phyloP scores from a whole-genome alignment of 257 asterid species.

The Capsicum rhomboideum region DNA sequence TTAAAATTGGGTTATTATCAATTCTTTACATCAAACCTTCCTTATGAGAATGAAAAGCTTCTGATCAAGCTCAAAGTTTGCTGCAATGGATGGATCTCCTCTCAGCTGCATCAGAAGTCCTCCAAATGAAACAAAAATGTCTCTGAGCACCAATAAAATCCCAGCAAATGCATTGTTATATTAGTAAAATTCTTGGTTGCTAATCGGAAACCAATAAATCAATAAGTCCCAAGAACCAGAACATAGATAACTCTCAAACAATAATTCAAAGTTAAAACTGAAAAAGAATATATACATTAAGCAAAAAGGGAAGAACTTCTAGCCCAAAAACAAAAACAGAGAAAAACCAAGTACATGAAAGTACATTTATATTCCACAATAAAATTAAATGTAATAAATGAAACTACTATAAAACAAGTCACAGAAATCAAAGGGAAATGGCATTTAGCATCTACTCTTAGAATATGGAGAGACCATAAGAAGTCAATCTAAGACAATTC shows the following conservation, averaged over 20 bases:
- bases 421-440: not conserved
- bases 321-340: not conserved
- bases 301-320: not conserved
- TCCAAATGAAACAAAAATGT: slow-evolving; percentile 5
- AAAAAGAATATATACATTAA: not conserved
- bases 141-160: not conserved
- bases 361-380: not conserved
- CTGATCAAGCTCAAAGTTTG: slow-evolving; percentile 69
- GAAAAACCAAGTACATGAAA: not conserved
- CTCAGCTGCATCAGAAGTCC: slow-evolving; percentile 5
- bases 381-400: no score
- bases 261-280: not conserved
- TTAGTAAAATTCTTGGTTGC: not conserved
- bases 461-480: not conserved
- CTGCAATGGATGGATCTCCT: slow-evolving; percentile 4
- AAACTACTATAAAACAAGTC: not conserved
- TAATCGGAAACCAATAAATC: not conserved
- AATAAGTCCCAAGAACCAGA: not conserved
- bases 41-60: slow-evolving; percentile 66
- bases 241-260: not conserved
- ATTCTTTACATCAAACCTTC: slow-evolving; percentile 38
- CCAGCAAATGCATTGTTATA: not conserved
- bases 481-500: not conserved
- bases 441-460: no score
- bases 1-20: not conserved